phyloP scores from a whole-genome alignment of 225 moss, liverwort and hornwort genomes.

The Takakia lepidozioides region DNA sequence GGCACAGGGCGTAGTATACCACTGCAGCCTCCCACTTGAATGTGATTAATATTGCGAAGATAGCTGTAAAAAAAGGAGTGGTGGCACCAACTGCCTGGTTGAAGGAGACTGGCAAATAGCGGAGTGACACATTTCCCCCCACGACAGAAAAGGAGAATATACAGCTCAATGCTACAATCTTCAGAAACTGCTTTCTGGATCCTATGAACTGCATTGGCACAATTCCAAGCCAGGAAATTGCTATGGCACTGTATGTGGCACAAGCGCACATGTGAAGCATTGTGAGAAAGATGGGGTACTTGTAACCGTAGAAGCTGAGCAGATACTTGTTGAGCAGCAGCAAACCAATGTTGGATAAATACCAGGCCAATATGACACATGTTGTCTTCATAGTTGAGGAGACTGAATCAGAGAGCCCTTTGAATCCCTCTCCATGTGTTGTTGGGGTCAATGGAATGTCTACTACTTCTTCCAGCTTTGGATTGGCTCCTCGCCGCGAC shows the following conservation, averaged over 20 bases:
- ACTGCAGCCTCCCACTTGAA: slow-evolving; percentile 84
- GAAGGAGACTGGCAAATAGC: slow-evolving; percentile 88
- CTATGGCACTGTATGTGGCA: slow-evolving; percentile 88
- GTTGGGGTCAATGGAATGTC: too few relatives aligned
- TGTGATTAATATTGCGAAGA: slow-evolving; percentile 87
- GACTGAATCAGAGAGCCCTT: too few relatives aligned
- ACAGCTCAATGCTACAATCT: slow-evolving; percentile 87
- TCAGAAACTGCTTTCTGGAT: slow-evolving; percentile 90
- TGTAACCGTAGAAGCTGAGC: slow-evolving; percentile 96
- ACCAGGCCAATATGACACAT: too few relatives aligned
- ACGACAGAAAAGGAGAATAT: slow-evolving; percentile 93
- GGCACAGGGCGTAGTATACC: slow-evolving; percentile 74
- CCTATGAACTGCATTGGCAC: slow-evolving; percentile 95
- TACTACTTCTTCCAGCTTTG: too few relatives aligned
- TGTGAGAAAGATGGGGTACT: slow-evolving; percentile 92
- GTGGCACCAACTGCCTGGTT: slow-evolving; percentile 99
- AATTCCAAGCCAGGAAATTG: slow-evolving; percentile 95
- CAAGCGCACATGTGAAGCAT: slow-evolving; percentile 99
- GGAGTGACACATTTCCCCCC: slow-evolving; percentile 88
- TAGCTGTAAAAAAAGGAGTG: slow-evolving; percentile 95
- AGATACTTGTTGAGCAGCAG: slow-evolving; percentile 89
- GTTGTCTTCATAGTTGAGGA: too few relatives aligned
- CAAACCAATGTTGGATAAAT: slow-evolving; percentile 97
- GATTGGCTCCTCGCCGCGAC: too few relatives aligned
- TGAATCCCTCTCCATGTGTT: too few relatives aligned